Base-by-base conservation (phyloP, 2,329 filamentous ascomycete species). In the Penicillium sp. region DNA sequence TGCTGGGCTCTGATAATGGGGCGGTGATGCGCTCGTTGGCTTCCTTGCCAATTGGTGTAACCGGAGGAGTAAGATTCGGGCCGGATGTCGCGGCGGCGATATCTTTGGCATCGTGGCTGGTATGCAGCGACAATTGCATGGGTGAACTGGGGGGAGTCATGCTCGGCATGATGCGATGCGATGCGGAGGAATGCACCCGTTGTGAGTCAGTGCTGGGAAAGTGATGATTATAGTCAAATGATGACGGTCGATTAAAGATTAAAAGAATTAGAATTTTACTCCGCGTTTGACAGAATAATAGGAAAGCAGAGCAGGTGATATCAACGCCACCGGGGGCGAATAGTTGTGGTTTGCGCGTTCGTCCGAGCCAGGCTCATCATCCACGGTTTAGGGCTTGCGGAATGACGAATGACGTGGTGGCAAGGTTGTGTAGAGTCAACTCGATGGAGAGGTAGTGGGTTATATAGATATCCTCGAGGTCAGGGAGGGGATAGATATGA, bases 31-130 rank as follows among this genome's bases (percentile, higher is more conserved):
- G 28, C 50, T 36, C 45, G 29, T 31, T 51, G 16, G 55, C 56
- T 36, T 66, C 55, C 23, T 62, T 64, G 26, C 59, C 59, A 16
- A 66, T 68, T 37, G 72, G 72, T 5, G 72, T 73, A 10, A 74
- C 64, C 9, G 72, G 72, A 28, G 72, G 72, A 13, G 71, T 74
- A 36, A 72, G 65, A 44, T 53, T 63, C 6, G 60, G 55, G n/a
- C 47, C 39, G 21, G 58, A 58, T 11, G 49, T 51, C 26, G 55
- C 52, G 11, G 42, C 24, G 53, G 60, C 24, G 55, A 28, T 7
- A 54, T 21, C 11, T 26, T 61, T 54, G 34, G 36, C 56, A 48
- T 59, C 23, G 13, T 60, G 49, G 5, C 54, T 49, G 7, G 68
- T 72, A 43, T 62, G 58, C 11, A 72, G 52, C 13, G 68, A 71